phyloP scores from a whole-genome alignment of 768 basidiomycete species.

The Erythrobasidium yunnanense region DNA sequence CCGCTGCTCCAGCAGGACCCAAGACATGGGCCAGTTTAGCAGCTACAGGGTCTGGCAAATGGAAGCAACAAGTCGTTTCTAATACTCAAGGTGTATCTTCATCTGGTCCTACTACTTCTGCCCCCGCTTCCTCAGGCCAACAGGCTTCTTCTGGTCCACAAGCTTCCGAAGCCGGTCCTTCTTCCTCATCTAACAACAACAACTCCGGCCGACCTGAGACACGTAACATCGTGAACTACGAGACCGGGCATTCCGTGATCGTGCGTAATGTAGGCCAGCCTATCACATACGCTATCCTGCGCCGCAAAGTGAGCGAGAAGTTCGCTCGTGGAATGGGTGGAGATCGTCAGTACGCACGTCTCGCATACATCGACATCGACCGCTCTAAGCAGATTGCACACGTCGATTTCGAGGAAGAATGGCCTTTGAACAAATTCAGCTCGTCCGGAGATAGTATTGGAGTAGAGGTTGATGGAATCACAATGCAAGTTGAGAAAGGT shows the following conservation, averaged over 20 bases:
- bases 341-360: neutral
- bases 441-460: neutral
- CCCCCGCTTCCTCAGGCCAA: slow-evolving; percentile 39
- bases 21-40: slow-evolving; percentile 90
- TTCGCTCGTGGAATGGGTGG: neutral
- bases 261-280: neutral
- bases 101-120: slow-evolving; percentile 16
- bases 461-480: neutral
- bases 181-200: neutral
- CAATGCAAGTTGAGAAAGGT: neutral
- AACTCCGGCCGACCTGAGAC: neutral
- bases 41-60: slow-evolving; percentile 67
- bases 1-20: slow-evolving; percentile 48
- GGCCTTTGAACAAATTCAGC: neutral
- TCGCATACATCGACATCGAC: slow-evolving; percentile 21
- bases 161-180: slow-evolving; percentile 24
- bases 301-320: neutral
- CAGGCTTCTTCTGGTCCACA: slow-evolving; percentile 43
- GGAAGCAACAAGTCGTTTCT: slow-evolving; percentile 43
- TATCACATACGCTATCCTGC: slow-evolving; percentile 9
- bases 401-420: slow-evolving; percentile 24
- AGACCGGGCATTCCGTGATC: slow-evolving; percentile 10
- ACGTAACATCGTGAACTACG: slow-evolving; percentile 3
- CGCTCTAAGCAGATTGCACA: slow-evolving; percentile 7
- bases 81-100: slow-evolving; percentile 4